Percentiles rank a stretch among this genome's conserved stretches.
phyloP scores from a whole-genome alignment of 1,139 yeast genomes.

The Pichia sp. region DNA sequence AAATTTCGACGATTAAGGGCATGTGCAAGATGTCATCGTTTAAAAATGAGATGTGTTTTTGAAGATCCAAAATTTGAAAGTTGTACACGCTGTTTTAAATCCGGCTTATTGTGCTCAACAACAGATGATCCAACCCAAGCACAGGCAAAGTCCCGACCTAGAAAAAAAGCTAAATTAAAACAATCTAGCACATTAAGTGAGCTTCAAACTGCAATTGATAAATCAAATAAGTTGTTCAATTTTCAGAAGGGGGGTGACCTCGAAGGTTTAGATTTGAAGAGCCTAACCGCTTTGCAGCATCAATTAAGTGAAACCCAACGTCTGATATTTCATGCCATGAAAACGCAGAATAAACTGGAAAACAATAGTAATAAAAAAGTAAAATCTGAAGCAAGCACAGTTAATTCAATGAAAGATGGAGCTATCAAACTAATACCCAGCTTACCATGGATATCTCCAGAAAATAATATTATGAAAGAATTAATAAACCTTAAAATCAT shows the following conservation, averaged over 20 bases:
- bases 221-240: slow-evolving; percentile 21
- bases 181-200: slow-evolving; percentile 26
- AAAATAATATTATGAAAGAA: slow-evolving; percentile 38
- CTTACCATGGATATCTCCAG: slow-evolving; percentile 37
- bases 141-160: slow-evolving; percentile 25
- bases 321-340: slow-evolving; percentile 25
- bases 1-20: slow-evolving; percentile 37
- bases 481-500: slow-evolving; percentile 32
- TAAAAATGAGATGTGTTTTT: slow-evolving; percentile 50
- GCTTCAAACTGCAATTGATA: slow-evolving; percentile 24
- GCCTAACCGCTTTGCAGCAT: slow-evolving; percentile 22
- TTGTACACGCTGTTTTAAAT: slow-evolving; percentile 43
- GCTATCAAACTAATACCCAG: slow-evolving; percentile 29
- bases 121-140: slow-evolving; percentile 42
- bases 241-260: slow-evolving; percentile 18
- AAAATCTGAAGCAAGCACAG: slow-evolving; percentile 22
- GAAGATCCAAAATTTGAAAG: slow-evolving; percentile 39
- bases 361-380: slow-evolving; percentile 2
- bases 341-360: slow-evolving; percentile 8
- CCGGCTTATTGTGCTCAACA: slow-evolving; percentile 42
- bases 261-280: slow-evolving; percentile 18
- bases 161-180: slow-evolving; percentile 26
- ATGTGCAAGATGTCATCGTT: slow-evolving; percentile 52
- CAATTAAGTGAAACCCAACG: slow-evolving; percentile 29
- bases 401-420: slow-evolving; percentile 32